Evolutionary conservation across 1,284 basidiomycete species (phyloP), one percentile per base, ranked within the genome.

Genomic region (Marasmius oreades): DNA sequence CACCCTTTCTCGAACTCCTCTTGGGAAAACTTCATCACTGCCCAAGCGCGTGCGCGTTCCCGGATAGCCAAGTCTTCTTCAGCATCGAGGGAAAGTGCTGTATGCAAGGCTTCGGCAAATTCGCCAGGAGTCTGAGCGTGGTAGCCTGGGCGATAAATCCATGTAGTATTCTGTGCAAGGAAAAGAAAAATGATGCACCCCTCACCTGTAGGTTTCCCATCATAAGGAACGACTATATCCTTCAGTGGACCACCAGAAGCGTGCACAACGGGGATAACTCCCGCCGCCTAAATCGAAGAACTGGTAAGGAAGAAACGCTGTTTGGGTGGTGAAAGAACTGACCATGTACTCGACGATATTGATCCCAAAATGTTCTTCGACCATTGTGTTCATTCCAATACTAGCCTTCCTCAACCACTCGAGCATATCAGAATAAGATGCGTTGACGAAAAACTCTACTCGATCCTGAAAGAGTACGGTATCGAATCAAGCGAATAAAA

Each of bases 321-420:
- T n/a, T n/a, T n/a, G n/a, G n/a, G n/a, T n/a, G n/a, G n/a, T n/a
- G 51, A 53, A 28, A 48, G 42, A 50, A 20, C 52, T 51, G 43
- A 91, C 94, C 95, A 98, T 96, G 65, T 93, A 96, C 70, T 99
- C 96, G 7, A 99, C 96, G 18, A 99, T 82, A 64, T 95, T 97
- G 70, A 99, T 98, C 1, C 97, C 97, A 64, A 99, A 99, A 69
- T 99, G 96, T 70, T 99, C 97, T 67, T 99, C 95, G 1, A 95
- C 84, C 96, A 99, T 99, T 3, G 96, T 98, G 67, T 92, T 96
- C 22, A 98, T 69, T 0, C 97, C 96, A 4, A 98, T 80, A 57
- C 87, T 90, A 0, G 94, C 87, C 14, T 73, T 72, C 0, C 84
- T 80, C 1, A 99, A 78, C 74, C 85, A 85, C 1, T 71, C 61